Evolutionary conservation across 2,329 filamentous ascomycete genomes (phyloP).

Genomic region (Hyphodiscus sp.): DNA sequence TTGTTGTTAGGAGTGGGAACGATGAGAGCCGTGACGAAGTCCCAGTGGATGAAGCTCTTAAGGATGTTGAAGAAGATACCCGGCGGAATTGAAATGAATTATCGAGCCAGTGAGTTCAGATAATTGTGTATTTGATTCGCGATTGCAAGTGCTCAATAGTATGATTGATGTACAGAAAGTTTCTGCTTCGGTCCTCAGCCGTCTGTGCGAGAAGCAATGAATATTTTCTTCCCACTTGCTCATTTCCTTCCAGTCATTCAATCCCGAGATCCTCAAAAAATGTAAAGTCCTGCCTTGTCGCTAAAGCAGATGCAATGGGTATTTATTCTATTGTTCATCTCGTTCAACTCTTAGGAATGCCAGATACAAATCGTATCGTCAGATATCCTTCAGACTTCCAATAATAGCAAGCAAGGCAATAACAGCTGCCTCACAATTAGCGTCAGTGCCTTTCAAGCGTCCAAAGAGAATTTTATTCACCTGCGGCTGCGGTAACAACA

Average conservation of each 20-base stretch:
- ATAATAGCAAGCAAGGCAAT: slow-evolving; percentile 23
- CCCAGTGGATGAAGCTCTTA: background rate
- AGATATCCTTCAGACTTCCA: slow-evolving; percentile 23
- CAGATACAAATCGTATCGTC: background rate
- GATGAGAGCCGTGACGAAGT: background rate
- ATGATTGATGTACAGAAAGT: too few relatives aligned
- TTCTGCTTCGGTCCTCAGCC: too few relatives aligned
- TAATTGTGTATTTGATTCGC: too few relatives aligned
- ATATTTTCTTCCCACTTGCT: background rate
- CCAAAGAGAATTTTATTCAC: slow-evolving; percentile 4
- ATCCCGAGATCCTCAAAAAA: background rate
- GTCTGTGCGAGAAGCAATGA: background rate
- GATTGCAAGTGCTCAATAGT: too few relatives aligned
- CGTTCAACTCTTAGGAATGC: background rate
- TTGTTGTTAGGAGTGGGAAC: slow-evolving; percentile 31
- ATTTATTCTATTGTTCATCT: background rate
- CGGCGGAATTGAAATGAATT: background rate
- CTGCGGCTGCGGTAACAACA: slow-evolving; percentile 22
- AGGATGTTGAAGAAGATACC: background rate
- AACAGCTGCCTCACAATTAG: slow-evolving; percentile 10
- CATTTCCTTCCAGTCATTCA: background rate
- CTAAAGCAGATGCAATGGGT: background rate
- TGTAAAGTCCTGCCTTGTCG: background rate
- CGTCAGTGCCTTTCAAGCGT: background rate
- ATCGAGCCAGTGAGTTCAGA: too few relatives aligned